A percentile compares a stretch with the other conserved stretches of the same genome.
These are phyloP conservation scores for Porogramme epimiltina DNA, from an alignment of 1,284 basidiomycete genomes.

Conservation along the genomic window DNA sequence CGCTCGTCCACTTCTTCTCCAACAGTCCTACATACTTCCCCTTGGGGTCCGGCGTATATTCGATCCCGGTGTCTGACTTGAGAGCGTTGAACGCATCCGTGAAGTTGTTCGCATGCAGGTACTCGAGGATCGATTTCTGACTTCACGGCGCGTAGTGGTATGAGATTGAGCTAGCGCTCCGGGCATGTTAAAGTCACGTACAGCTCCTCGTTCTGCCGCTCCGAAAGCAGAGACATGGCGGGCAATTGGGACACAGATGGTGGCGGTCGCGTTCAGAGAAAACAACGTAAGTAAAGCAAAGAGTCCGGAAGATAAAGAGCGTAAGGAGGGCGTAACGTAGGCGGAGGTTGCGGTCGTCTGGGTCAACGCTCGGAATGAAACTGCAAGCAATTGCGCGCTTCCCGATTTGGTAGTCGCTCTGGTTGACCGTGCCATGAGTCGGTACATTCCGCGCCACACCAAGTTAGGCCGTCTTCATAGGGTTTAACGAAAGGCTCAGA, in stretches of 20 bases:
- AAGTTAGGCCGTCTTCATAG: too few species aligned
- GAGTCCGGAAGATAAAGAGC: slow-evolving; percentile 14
- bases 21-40: slow-evolving; percentile 69
- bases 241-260: slow-evolving; percentile 3
- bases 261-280: not conserved
- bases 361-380: slow-evolving; percentile 7
- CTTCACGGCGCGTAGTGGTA: slow-evolving; percentile 37
- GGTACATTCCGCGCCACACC: too few species aligned
- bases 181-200: slow-evolving; percentile 37
- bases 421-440: not conserved
- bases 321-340: slow-evolving; percentile 21
- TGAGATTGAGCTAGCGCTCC: slow-evolving; percentile 11
- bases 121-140: slow-evolving; percentile 83
- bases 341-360: slow-evolving; percentile 11
- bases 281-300: slow-evolving; percentile 6
- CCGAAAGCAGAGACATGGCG: slow-evolving; percentile 38
- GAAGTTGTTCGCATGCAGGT: slow-evolving; percentile 66
- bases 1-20: slow-evolving; percentile 84
- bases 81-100: slow-evolving; percentile 64
- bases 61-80: slow-evolving; percentile 47
- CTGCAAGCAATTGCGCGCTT: slow-evolving; percentile 18
- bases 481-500: too few species aligned
- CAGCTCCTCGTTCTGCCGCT: slow-evolving; percentile 79
- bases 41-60: slow-evolving; percentile 44
- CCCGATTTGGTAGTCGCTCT: slow-evolving; percentile 21